These are phyloP conservation scores for Tylopilus sp. DNA, from an alignment of 768 basidiomycete species.

Conservation along the genomic window DNA sequence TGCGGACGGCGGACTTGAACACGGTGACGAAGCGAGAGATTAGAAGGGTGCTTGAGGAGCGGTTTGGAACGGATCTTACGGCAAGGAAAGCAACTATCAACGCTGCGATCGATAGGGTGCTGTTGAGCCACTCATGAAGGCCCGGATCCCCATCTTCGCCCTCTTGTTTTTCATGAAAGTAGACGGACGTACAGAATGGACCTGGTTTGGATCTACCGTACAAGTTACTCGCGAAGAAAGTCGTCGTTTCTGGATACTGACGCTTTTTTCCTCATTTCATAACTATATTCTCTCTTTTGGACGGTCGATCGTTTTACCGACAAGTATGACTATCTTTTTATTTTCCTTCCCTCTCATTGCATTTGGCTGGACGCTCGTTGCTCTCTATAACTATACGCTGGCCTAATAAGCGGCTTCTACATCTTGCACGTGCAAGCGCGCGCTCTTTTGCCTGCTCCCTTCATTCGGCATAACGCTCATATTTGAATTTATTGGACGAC, in stretches of 20 bases:
- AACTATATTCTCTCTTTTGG: constrained; percentile 5
- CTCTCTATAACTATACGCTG: constrained; percentile 4
- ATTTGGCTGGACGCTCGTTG: constrained; percentile 12
- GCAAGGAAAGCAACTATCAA: constrained; percentile 73
- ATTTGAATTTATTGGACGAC: background rate
- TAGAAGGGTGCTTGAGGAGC: constrained; percentile 75
- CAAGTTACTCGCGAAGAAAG: constrained; percentile 4
- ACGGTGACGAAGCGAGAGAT: constrained; percentile 91
- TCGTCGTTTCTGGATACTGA: constrained; percentile 13
- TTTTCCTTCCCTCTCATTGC: background rate
- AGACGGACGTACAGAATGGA: constrained; percentile 18
- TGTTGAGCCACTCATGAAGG: constrained; percentile 47
- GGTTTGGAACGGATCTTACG: constrained; percentile 75
- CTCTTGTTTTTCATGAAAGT: background rate
- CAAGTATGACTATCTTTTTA: background rate
- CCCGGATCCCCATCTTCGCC: background rate
- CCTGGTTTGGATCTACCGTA: constrained; percentile 21
- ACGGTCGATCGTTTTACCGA: constrained; percentile 1
- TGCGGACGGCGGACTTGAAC: constrained; percentile 80
- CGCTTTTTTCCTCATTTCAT: background rate
- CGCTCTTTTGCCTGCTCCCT: background rate
- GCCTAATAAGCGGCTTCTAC: background rate
- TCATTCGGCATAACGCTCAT: constrained; percentile 6
- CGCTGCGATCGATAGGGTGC: constrained; percentile 66
- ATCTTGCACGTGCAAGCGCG: background rate